Evolutionary conservation across 257 asterid species (phyloP), one percentile per base, ranked within the genome.

Genomic region (Avicennia marina): DNA sequence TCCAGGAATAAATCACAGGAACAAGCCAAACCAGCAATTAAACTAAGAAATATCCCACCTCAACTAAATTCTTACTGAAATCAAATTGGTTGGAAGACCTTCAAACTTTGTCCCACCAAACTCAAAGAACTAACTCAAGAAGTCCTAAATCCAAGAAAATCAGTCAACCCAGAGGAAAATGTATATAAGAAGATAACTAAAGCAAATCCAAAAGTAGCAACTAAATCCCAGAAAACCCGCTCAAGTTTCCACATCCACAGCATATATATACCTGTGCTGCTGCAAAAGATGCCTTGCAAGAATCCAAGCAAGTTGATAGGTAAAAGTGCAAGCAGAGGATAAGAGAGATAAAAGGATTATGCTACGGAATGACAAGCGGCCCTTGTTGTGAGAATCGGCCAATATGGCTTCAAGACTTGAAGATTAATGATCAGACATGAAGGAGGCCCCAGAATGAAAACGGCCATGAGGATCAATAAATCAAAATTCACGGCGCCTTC

Each of bases 261-360:
- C 16, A 65, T 21, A 12, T 11, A 58, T 16, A 59, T 16, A 68
- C 58, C 50, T 20, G 43, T 21, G 21, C 42, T 18, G 16, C 32
- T 33, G 17, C 41, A 27, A 55, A 18, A 53, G 5, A 13, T 17
- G 19, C 12, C 24, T 21, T 33, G 19, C 19, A 63, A 53, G 31
- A 64, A 56, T 46, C 64, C 40, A 46, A 54, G 44, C 50, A 62
- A 51, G 6, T 2, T 11, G 15, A 60, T 49, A 2, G 13, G 2
- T 13, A 25, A 10, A 17, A 61, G 54, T n/a, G 45, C 57, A 58
- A 60, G 65, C 31, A 10, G 61, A 10, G 20, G 60, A 10, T 22
- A 41, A 64, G 70, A n/a, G 47, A 33, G 72, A 25, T 24, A 13
- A 55, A 44, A 27, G 61, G 71, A 58, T 66, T n/a, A n/a, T n/a